Evolutionary conservation across 306 rosid genomes (phyloP).

Genomic region (Trichosanthes truncata): DNA sequence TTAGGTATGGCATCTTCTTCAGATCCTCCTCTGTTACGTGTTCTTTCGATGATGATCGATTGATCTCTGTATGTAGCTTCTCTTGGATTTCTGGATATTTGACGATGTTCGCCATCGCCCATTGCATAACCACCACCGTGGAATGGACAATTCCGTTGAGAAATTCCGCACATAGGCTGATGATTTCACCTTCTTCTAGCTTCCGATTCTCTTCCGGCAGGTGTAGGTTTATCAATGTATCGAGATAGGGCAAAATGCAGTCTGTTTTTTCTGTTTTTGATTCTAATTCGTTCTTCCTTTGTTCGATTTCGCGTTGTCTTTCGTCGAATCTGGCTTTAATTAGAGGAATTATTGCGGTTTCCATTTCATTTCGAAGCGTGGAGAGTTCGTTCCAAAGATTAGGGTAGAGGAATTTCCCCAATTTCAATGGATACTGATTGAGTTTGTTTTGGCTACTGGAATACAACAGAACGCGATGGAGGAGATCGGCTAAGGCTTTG

Average conservation of each 20-base stretch:
- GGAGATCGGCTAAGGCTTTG: neutral
- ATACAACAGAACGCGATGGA: slow-evolving; percentile 5
- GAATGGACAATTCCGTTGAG: slow-evolving; percentile 15
- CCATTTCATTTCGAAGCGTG: slow-evolving; percentile 6
- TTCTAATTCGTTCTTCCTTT: neutral
- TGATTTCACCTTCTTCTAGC: slow-evolving; percentile 15
- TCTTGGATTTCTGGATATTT: slow-evolving; percentile 14
- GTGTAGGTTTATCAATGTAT: slow-evolving; percentile 2
- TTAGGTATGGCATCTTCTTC: slow-evolving; percentile 10
- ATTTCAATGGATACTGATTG: neutral
- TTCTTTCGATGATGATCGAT: neutral
- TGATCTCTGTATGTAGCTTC: slow-evolving; percentile 1
- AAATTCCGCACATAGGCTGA: slow-evolving; percentile 14
- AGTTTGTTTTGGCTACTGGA: slow-evolving; percentile 5
- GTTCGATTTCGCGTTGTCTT: neutral
- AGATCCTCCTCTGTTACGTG: neutral
- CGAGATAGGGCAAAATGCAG: neutral
- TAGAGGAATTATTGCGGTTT: slow-evolving; percentile 6
- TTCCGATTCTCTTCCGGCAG: slow-evolving; percentile 11
- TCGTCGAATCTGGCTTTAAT: neutral
- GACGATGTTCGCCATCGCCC: slow-evolving; percentile 11
- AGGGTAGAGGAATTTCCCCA: slow-evolving; percentile 3
- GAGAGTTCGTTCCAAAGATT: slow-evolving; percentile 9
- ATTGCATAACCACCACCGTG: slow-evolving; percentile 4
- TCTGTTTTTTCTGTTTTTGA: neutral